Evolutionary conservation across 2,329 filamentous ascomycete species (phyloP), one percentile per base, ranked within the genome.

Genomic region (Xylariaceae sp.): DNA sequence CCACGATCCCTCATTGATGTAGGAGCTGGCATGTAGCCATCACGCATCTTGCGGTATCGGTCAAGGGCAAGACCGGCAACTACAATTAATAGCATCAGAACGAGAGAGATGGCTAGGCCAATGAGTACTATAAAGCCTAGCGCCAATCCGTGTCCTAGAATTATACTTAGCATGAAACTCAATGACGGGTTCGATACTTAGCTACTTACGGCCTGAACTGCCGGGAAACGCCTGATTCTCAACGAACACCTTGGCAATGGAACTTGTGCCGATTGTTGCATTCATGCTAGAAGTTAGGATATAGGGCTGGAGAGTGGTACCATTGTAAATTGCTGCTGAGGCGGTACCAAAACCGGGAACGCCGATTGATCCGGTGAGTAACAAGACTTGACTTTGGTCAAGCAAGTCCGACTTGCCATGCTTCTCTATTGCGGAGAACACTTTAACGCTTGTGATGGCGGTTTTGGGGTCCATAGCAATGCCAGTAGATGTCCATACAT

Each of bases 281-380:
- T 84, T 78, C 9, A 79, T 72, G 55, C 79, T 86, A 45, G 83
- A 87, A 1, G 91, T 88, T 42, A 99, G 80, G 41, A 90, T 80
- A 69, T 92, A 96, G 0, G 94, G 92, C 50, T 78, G 77, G 68
- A 92, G 84, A 2, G 76, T 74, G 8, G 85, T 89, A 64, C 94
- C 94, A 66, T 97, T 89, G 75, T 88, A 99, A 31, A 96, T 75
- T 6, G 86, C 92, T 6, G 89, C 91, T 11, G 92, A 95, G 4
- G 87, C 89, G 54, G 85, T 86, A 55, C 92, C 91, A 67, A 91
- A 91, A 47, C 75, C 74, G 0, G 87, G 83, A 19, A 97, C 78
- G 60, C 84, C 80, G 62, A 99, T 82, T 51, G 87, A 82, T 40
- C 94, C 94, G n/a, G 89, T 89, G 48, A 97, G 76, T 72, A 99